Evolutionary conservation across 139 green algal genomes (phyloP).

Genomic region (Chlorella sp.): DNA sequence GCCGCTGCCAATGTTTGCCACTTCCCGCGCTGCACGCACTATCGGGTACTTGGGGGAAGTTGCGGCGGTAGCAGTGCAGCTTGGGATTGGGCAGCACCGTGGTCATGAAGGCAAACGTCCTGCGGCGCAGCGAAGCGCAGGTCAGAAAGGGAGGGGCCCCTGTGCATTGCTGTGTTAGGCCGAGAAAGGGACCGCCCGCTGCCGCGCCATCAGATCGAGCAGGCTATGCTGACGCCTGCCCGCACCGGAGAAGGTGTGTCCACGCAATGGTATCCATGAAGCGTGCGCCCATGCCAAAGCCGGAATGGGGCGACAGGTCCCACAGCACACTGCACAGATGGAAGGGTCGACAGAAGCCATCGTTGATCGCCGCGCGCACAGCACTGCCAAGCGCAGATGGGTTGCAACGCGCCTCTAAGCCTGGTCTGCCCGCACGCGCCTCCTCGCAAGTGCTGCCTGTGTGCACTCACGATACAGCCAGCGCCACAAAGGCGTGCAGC

Average conservation of each 20-base stretch:
- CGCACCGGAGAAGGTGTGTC: conserved; percentile 59
- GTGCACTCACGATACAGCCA: conserved; percentile 34
- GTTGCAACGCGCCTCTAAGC: no score
- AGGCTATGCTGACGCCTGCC: no score
- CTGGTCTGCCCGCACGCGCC: no score
- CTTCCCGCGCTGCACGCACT: background rate
- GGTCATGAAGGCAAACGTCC: conserved; percentile 79
- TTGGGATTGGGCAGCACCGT: conserved; percentile 85
- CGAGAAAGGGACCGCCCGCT: no score
- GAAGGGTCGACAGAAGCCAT: no score
- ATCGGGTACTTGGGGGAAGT: conserved; percentile 58
- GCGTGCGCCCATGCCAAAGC: conserved; percentile 80
- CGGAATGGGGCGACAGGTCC: conserved; percentile 64
- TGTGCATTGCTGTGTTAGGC: no score
- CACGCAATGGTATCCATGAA: conserved; percentile 70
- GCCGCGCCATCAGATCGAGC: no score
- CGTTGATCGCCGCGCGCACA: no score
- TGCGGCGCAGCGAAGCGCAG: conserved; percentile 24
- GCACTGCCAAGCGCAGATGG: no score
- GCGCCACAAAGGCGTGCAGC: conserved; percentile 63
- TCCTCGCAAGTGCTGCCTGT: no score
- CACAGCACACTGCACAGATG: no score
- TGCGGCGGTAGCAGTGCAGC: conserved; percentile 71
- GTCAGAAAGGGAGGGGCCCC: background rate
- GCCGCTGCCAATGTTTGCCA: no score